Evolutionary conservation across 1,284 basidiomycete genomes (phyloP), one percentile per base, ranked within the genome.

Genomic region (Ganoderma sinense): DNA sequence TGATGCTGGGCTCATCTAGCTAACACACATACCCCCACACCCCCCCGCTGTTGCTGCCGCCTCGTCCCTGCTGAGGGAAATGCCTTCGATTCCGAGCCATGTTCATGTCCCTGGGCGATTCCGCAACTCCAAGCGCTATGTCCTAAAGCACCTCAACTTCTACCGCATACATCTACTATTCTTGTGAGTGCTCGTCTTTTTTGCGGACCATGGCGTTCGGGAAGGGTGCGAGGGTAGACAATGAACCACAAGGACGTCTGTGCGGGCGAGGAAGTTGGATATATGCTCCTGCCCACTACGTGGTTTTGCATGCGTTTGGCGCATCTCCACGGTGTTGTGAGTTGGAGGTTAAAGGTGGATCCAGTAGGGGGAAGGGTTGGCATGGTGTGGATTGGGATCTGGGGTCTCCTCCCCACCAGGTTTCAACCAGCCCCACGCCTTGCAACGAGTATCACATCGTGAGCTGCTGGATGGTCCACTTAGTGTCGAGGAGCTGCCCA

Each of bases 121-220:
- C 56, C 58, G 33, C 39, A 40, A 56, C 53, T 31, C 69, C 67
- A 48, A 56, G 65, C 61, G 60, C 39, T 80, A 78, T 64, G 53
- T 86, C 56, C 75, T 75, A 67, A 78, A 79, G 68, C 83, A 89
- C 73, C 89, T 93, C 78, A 93, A 93, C 78, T 93, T 93, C 77
- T 93, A 88, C 75, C 86, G 92, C 16, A 77, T 90, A 58, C 91
- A 92, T 75, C 78, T 86, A 4, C 78, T 88, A 11, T 84, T 84
- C 78, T 88, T 88, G 87, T 88, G 75, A 75, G 88, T 79, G 16
- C 40, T 51, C 36, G 53, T 60, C 51, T 56, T 26, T 63, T 56
- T 55, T 63, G 55, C 29, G 61, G 56, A 56, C 14, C 45, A 11
- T 8, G 29, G n/a, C n/a, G n/a, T 20, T 26, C 14, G 2, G 40